These are phyloP conservation scores for Trichosporon sp. DNA, from an alignment of 1,284 basidiomycete genomes.

Conservation along the genomic window DNA sequence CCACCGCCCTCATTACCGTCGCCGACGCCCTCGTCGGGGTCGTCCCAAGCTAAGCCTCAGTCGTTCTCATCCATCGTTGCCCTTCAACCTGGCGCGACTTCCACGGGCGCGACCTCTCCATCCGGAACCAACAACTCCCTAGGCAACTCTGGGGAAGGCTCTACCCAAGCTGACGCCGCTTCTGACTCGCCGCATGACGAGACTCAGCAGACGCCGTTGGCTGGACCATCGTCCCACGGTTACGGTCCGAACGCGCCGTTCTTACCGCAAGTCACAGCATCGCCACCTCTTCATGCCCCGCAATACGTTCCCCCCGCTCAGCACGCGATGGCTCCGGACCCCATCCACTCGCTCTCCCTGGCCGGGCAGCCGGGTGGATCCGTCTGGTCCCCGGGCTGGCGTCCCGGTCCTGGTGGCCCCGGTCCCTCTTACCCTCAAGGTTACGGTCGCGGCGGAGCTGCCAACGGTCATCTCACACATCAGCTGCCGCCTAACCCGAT, in stretches of 20 bases:
- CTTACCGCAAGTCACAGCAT: constrained; percentile 49
- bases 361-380: constrained; percentile 24
- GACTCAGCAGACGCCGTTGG: constrained; percentile 28
- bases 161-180: constrained; percentile 23
- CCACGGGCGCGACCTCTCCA: constrained; percentile 34
- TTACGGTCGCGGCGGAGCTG: constrained; percentile 23
- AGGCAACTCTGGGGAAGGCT: constrained; percentile 6
- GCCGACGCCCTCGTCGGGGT: constrained; percentile 43
- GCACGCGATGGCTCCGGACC: constrained; percentile 54
- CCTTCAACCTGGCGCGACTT: constrained; percentile 29
- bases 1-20: constrained; percentile 47
- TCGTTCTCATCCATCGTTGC: constrained; percentile 39
- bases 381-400: constrained; percentile 33
- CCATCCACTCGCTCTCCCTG: constrained; percentile 43
- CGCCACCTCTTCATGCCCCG: constrained; percentile 49
- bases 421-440: constrained; percentile 27
- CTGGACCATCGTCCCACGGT: background rate
- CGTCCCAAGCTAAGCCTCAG: constrained; percentile 39
- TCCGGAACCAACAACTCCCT: constrained; percentile 26
- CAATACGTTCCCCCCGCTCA: constrained; percentile 53
- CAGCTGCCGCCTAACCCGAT: constrained; percentile 34
- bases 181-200: constrained; percentile 25
- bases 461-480: constrained; percentile 34
- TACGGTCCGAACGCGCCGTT: constrained; percentile 23
- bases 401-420: constrained; percentile 28